Percentiles rank a stretch among this genome's conserved stretches.
These are phyloP conservation scores for Suhomyces terraborum DNA, from an alignment of 1,139 yeast genomes.

Conservation along the genomic window DNA sequence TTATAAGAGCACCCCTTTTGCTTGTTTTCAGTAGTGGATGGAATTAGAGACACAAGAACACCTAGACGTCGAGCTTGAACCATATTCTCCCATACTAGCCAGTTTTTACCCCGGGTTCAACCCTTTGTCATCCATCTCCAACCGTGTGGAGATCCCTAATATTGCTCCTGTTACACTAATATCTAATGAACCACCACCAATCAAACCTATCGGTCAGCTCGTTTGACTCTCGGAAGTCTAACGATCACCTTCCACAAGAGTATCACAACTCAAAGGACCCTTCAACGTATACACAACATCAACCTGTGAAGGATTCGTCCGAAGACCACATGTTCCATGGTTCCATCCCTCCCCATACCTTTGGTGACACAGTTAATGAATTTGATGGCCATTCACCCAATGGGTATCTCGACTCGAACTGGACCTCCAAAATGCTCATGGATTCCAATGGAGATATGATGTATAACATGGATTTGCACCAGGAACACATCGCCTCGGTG, in stretches of 20 bases:
- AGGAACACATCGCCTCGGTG: not conserved
- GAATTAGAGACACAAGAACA: not conserved
- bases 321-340: conserved; percentile 2
- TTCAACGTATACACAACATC: not conserved
- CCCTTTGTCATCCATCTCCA: not conserved
- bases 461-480: conserved; percentile 30
- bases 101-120: not conserved
- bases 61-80: not conserved
- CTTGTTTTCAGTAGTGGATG: not conserved
- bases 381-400: conserved; percentile 30
- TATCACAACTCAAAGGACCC: not conserved
- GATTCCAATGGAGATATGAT: conserved; percentile 42
- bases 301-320: not conserved
- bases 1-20: conserved; percentile 3
- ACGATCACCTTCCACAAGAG: conserved; percentile 3
- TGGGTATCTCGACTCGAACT: conserved; percentile 47
- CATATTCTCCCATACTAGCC: not conserved
- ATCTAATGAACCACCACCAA: conserved; percentile 8
- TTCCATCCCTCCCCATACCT: not conserved
- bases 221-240: conserved; percentile 2
- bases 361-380: conserved; percentile 10
- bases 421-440: conserved; percentile 43
- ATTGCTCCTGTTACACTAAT: too few relatives aligned
- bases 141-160: not conserved
- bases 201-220: conserved; percentile 1